Evolutionary conservation across 176 grass and related monocot species (phyloP), one percentile per base, ranked within the genome.

Genomic region (Phoenix dactylifera): DNA sequence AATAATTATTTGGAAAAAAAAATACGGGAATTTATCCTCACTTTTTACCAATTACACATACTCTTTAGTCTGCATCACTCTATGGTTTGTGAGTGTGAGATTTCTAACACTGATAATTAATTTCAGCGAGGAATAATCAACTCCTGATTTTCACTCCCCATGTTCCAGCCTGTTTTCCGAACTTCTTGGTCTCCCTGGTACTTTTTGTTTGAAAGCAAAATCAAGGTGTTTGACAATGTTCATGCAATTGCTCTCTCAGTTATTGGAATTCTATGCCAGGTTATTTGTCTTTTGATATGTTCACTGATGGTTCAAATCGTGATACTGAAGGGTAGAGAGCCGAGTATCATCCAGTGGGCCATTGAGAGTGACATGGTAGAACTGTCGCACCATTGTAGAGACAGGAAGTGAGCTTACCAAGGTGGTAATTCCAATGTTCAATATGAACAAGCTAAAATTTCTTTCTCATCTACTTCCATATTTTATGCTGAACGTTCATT

Each of bases 171-270:
- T 6, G 29, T 55, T 52, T 5, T 48, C 66, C 52, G 20, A 57
- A 68, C 28, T 68, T 55, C 54, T 57, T 68, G 66, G 22, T 68
- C n/a, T 53, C 66, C 12, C 16, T 68, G 51, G 57, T 68, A 57
- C n/a, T 20, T 20, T 20, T 20, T 68, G 52, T 68, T 29, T 24
- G 53, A 68, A 14, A 68, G 66, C 53, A 44, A 26, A 68, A 48
- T 20, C 32, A 26, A 68, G 26, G 29, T 35, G 18, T 68, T 68
- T 48, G 66, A 68, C 19, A 18, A 44, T 68, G 28, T 48, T 57
- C 66, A 51, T 14, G 32, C 26, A 3, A 26, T 68, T 55, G 66
- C 66, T 22, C 66, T 68, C 55, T 68, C 66, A 44, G 52, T 68
- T 1, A 57, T 68, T 24, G 66, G 18, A 48, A 68, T 68, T 32